Conservation (phyloP, 2,329 filamentous ascomycete species). For the Microdochium bolleyi region DNA sequence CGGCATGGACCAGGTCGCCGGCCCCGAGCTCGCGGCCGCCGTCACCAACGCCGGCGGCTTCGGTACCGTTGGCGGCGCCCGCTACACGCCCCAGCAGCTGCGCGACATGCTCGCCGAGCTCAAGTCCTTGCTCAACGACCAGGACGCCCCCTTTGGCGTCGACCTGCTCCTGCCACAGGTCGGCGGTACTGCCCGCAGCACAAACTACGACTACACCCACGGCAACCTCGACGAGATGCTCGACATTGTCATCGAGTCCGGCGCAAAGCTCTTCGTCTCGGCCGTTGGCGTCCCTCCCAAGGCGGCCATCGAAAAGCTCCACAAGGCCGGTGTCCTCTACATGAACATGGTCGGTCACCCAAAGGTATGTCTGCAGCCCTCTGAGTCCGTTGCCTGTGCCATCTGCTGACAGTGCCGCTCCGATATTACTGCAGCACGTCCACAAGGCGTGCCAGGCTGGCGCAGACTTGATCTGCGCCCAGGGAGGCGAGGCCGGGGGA, state of each 20-base stretch:
- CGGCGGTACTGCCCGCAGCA: constrained; percentile 88
- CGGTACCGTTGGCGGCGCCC: constrained; percentile 90
- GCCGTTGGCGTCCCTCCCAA: constrained; percentile 21
- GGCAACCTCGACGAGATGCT: constrained; percentile 19
- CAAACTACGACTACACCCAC: constrained; percentile 47
- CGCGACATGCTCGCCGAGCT: constrained; percentile 90
- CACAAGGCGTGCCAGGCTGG: constrained; percentile 31
- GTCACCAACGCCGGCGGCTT: constrained; percentile 96
- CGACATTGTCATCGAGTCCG: constrained; percentile 21
- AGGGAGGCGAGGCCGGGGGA: constrained; percentile 94
- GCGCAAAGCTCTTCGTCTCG: constrained; percentile 23
- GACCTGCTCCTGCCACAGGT: constrained; percentile 92
- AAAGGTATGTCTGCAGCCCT: constrained; percentile 62
- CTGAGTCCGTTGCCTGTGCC: not conserved
- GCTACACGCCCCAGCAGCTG: constrained; percentile 97
- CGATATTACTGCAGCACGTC: not conserved
- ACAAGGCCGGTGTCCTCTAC: constrained; percentile 72
- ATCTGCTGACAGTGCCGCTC: not conserved
- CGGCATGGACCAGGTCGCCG: constrained; percentile 98
- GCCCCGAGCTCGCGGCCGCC: constrained; percentile 90
- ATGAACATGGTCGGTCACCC: constrained; percentile 99
- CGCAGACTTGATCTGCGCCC: constrained; percentile 94
- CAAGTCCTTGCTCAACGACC: constrained; percentile 79
- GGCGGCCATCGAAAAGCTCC: constrained; percentile 20
- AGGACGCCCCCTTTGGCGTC: constrained; percentile 92